These are phyloP conservation scores for Arxiozyma heterogenica DNA, from an alignment of 1,139 yeast species.

Conservation along the genomic window DNA sequence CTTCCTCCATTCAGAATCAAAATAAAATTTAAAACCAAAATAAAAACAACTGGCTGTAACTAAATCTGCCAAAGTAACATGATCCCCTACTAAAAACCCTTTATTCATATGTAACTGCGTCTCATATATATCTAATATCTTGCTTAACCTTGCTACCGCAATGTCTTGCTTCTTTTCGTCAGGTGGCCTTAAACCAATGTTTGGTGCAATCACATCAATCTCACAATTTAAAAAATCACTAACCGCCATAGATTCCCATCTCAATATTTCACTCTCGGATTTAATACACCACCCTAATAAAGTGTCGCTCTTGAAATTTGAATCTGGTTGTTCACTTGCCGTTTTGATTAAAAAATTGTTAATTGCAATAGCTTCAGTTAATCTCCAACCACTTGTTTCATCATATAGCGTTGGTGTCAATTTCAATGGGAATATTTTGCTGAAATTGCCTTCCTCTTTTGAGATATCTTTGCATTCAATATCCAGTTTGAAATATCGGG, in stretches of 20 bases:
- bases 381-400: constrained; percentile 66
- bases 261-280: constrained; percentile 58
- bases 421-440: constrained; percentile 51
- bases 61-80: constrained; percentile 73
- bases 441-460: constrained; percentile 36
- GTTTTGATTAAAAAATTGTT: constrained; percentile 31
- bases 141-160: constrained; percentile 34
- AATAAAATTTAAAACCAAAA: constrained; percentile 35
- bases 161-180: constrained; percentile 66
- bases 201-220: constrained; percentile 33
- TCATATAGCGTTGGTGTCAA: constrained; percentile 58
- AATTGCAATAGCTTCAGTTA: constrained; percentile 69
- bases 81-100: constrained; percentile 71
- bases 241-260: constrained; percentile 72
- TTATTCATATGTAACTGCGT: constrained; percentile 59
- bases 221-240: constrained; percentile 45
- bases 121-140: constrained; percentile 41
- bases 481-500: constrained; percentile 63
- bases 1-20: constrained; percentile 65
- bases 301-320: constrained; percentile 11
- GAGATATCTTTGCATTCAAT: constrained; percentile 42
- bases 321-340: constrained; percentile 6
- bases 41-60: constrained; percentile 46
- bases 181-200: constrained; percentile 46
- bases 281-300: constrained; percentile 45